phyloP scores from a whole-genome alignment of 345 rosid genomes.

The Eutrema yunnanense region DNA sequence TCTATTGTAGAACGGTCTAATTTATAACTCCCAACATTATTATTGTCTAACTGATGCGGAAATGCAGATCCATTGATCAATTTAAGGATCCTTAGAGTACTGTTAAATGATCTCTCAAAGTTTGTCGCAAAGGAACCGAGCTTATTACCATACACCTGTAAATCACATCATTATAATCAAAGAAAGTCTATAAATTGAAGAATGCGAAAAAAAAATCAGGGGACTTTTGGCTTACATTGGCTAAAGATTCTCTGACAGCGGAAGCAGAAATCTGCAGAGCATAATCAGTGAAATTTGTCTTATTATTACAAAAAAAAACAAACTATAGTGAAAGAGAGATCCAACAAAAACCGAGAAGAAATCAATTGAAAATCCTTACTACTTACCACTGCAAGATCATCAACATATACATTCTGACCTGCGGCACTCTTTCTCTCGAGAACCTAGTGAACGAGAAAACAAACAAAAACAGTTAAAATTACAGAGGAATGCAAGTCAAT shows the following conservation, averaged over 20 bases:
- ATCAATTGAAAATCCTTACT: neutral
- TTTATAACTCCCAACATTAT: conserved; percentile 23
- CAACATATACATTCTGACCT: conserved; percentile 42
- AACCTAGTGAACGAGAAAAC: conserved; percentile 42
- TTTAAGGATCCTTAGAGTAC: conserved; percentile 78
- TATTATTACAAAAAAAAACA: neutral
- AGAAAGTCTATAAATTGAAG: neutral
- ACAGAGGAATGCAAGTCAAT: conserved; percentile 9
- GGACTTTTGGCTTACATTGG: conserved; percentile 57
- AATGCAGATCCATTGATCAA: conserved; percentile 49
- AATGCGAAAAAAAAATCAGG: neutral
- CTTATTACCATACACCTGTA: conserved; percentile 77
- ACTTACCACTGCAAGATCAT: conserved; percentile 68
- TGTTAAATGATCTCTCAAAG: conserved; percentile 79
- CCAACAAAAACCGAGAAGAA: neutral
- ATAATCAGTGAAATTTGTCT: neutral
- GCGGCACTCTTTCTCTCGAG: conserved; percentile 48
- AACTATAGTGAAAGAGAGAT: neutral
- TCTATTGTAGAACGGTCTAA: conserved; percentile 23
- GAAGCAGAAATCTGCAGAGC: conserved; percentile 73
- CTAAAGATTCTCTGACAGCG: conserved; percentile 80
- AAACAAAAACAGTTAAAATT: neutral
- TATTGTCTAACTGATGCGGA: conserved; percentile 15
- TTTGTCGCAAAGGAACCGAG: conserved; percentile 53
- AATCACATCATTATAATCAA: neutral